Conservation (phyloP, 1,139 yeast genomes). For the Ogataea hybrid region DNA sequence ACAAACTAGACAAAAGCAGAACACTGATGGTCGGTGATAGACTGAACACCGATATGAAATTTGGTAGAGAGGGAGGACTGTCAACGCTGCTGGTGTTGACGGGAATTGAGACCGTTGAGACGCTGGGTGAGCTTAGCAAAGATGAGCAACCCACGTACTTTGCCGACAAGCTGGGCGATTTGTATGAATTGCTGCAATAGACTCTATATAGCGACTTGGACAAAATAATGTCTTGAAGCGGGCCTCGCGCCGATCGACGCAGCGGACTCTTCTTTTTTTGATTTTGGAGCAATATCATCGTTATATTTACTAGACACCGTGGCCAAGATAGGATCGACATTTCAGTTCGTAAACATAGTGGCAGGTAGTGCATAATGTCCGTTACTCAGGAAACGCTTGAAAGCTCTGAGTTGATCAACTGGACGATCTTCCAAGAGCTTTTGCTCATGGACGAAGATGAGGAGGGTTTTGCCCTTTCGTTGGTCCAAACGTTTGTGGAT, state of each 20-base stretch:
- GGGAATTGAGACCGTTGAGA: constrained; percentile 75
- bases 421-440: constrained; percentile 86
- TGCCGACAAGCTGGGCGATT: constrained; percentile 73
- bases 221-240: neutral
- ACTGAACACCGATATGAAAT: constrained; percentile 89
- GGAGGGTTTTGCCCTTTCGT: constrained; percentile 74
- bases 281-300: neutral
- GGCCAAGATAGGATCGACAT: neutral
- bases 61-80: constrained; percentile 85
- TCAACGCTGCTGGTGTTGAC: constrained; percentile 82
- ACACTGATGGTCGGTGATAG: constrained; percentile 97
- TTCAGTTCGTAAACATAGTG: neutral
- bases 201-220: neutral
- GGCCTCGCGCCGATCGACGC: constrained; percentile 3
- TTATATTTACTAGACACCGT: neutral
- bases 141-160: constrained; percentile 62
- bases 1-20: constrained; percentile 52
- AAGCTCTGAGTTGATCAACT: constrained; percentile 67
- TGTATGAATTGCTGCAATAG: constrained; percentile 49
- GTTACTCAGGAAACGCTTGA: constrained; percentile 30
- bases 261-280: neutral
- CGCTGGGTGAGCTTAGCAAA: constrained; percentile 39
- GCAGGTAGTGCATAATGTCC: constrained; percentile 10
- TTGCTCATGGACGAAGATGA: constrained; percentile 93
- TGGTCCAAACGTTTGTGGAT: constrained; percentile 80